Evolutionary conservation across 2,329 filamentous ascomycete species (phyloP).

Genomic region (Beauveria asiatica): DNA sequence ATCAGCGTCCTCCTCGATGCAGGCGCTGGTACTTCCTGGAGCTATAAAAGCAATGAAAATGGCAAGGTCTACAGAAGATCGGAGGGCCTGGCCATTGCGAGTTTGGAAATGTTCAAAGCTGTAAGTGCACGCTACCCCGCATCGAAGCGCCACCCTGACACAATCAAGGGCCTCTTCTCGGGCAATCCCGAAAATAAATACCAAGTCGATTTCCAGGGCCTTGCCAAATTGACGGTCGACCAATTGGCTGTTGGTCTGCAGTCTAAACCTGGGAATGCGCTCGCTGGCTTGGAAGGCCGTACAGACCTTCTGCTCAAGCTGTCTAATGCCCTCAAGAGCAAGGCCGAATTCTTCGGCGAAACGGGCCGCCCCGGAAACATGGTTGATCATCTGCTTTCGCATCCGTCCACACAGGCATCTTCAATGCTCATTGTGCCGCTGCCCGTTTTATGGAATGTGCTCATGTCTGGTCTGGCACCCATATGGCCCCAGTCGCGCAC

Average conservation of each 20-base stretch:
- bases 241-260: constrained; percentile 76
- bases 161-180: constrained; percentile 67
- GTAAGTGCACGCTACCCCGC: constrained; percentile 24
- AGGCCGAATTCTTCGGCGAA: constrained; percentile 74
- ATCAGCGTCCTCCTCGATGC: constrained; percentile 77
- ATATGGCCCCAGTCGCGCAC: constrained; percentile 90
- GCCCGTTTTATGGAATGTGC: constrained; percentile 80
- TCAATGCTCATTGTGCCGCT: constrained; percentile 81
- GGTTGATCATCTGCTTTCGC: constrained; percentile 88
- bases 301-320: constrained; percentile 71
- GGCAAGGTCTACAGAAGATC: constrained; percentile 75
- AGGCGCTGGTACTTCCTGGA: constrained; percentile 84
- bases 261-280: constrained; percentile 68
- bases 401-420: constrained; percentile 80
- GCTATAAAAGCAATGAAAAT: constrained; percentile 85
- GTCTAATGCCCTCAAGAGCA: constrained; percentile 62
- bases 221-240: constrained; percentile 66
- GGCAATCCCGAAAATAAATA: constrained; percentile 71
- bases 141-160: constrained; percentile 13
- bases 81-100: constrained; percentile 74
- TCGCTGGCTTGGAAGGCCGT: constrained; percentile 79
- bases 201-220: constrained; percentile 78
- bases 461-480: constrained; percentile 76
- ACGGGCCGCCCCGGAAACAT: constrained; percentile 87
- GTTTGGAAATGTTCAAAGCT: constrained; percentile 85